These are phyloP conservation scores for Atkinsonella texensis DNA, from an alignment of 2,329 filamentous ascomycete species.

Conservation along the genomic window DNA sequence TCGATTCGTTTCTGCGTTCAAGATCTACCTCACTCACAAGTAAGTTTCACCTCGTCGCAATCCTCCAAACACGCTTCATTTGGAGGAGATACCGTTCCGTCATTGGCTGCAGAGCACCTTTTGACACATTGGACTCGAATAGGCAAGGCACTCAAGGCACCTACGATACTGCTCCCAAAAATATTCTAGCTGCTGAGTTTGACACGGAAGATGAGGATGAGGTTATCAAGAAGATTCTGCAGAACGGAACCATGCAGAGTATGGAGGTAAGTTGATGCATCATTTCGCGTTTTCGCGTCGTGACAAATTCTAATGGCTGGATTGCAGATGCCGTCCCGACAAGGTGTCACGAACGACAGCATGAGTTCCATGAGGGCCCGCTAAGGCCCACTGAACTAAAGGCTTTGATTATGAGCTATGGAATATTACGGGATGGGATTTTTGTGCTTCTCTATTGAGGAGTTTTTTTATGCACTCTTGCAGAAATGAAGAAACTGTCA, in stretches of 20 bases:
- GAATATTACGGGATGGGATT: neutral
- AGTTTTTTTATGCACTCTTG: neutral
- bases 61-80: neutral
- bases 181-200: slow-evolving; percentile 72
- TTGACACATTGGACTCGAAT: neutral
- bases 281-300: neutral
- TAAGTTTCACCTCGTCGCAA: slow-evolving; percentile 35
- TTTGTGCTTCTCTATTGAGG: neutral
- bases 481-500: neutral
- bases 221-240: slow-evolving; percentile 68
- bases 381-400: slow-evolving; percentile 13
- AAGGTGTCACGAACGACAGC: slow-evolving; percentile 41
- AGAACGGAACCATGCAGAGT: slow-evolving; percentile 60
- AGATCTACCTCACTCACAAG: slow-evolving; percentile 85
- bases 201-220: slow-evolving; percentile 70
- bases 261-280: slow-evolving; percentile 29
- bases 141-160: slow-evolving; percentile 81
- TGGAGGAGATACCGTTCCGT: neutral
- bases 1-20: slow-evolving; percentile 77
- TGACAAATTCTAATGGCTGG: neutral
- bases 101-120: neutral
- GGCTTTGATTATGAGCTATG: neutral
- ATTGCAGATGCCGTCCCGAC: slow-evolving; percentile 37
- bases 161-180: slow-evolving; percentile 63
- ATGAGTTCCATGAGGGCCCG: slow-evolving; percentile 31